Base-by-base conservation (phyloP, 2,329 filamentous ascomycete species). In the Juglanconis juglandina region DNA sequence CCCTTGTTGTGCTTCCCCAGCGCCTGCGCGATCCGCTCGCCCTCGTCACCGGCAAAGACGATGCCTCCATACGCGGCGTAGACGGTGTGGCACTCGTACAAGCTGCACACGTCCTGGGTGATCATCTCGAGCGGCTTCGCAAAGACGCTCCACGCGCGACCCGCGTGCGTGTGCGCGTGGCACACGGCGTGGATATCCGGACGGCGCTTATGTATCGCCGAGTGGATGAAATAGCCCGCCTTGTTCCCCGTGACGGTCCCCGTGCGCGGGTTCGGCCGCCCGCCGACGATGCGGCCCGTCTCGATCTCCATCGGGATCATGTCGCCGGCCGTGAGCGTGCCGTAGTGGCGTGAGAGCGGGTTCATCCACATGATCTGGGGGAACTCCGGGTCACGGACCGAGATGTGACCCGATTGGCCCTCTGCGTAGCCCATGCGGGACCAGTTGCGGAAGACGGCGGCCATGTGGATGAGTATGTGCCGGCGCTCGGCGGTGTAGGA, bases 191-290 rank as follows among this genome's bases (percentile, higher is more conserved):
- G 78, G 41, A 88, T 83, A 69, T 89, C 81, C 4, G 82, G 82
- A 37, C 88, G 77, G 4, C 85, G 85, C 73, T 86, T 87, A 74
- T 89, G 84, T 10, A 91, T 77, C 32, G 86, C 87, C 6, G 81
- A 81, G 73, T 91, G 88, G 66, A 92, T 91, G 63, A 86, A 75
- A 69, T 88, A 90, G 5, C 88, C 88, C 0, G 88, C 86, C 3
- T 83, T 81, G 70, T 91, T 91, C 51, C 82, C 81, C 2, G 87
- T 70, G 32, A 67, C 63, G 47, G 48, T 53, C 8, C 62, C 63
- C 11, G 65, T 67, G 0, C 83, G 37, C 81, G 77, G 13, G 72
- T 79, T 72, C 60, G 75, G 78, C 67, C 88, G 87, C 1, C 87
- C 87, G 14, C 85, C 86, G 5, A 89, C 80, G 9, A 87, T 79